A percentile compares a stretch with the other conserved stretches of the same genome.
Conservation (phyloP, 2,329 filamentous ascomycete species). For the Aureobasidium zeae region DNA sequence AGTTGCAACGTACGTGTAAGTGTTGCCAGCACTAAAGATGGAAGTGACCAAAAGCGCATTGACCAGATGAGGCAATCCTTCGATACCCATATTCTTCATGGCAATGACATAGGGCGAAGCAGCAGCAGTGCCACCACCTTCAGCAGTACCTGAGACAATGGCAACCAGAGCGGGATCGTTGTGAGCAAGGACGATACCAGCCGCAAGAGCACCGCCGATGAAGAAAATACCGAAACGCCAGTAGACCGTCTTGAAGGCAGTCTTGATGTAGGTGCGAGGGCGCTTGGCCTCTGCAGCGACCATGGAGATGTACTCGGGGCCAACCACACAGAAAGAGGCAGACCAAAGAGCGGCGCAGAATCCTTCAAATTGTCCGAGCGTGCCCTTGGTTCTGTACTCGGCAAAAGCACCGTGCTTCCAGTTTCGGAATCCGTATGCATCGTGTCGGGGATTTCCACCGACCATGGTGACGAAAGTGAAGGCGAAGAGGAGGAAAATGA, state of each 20-base stretch:
- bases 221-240: slow-evolving; percentile 41
- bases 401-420: slow-evolving; percentile 26
- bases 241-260: slow-evolving; percentile 42
- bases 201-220: slow-evolving; percentile 38
- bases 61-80: slow-evolving; percentile 35
- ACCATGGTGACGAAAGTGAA: slow-evolving; percentile 23
- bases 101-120: slow-evolving; percentile 34
- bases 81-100: slow-evolving; percentile 36
- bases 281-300: slow-evolving; percentile 41
- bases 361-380: slow-evolving; percentile 23
- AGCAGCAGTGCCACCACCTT: slow-evolving; percentile 21
- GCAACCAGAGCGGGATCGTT: slow-evolving; percentile 24
- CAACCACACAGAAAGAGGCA: slow-evolving; percentile 39
- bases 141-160: slow-evolving; percentile 20
- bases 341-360: slow-evolving; percentile 28
- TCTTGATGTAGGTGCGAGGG: slow-evolving; percentile 38
- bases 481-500: slow-evolving; percentile 33
- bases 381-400: slow-evolving; percentile 20
- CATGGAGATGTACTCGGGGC: slow-evolving; percentile 43
- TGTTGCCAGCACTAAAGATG: slow-evolving; percentile 49
- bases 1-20: slow-evolving; percentile 46
- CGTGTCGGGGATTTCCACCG: slow-evolving; percentile 27
- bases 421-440: slow-evolving; percentile 37
- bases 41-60: slow-evolving; percentile 38
- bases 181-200: slow-evolving; percentile 33